Evolutionary conservation across 352 stramenopile species (phyloP).

Genomic region (Hyaloperonospora brassicae): DNA sequence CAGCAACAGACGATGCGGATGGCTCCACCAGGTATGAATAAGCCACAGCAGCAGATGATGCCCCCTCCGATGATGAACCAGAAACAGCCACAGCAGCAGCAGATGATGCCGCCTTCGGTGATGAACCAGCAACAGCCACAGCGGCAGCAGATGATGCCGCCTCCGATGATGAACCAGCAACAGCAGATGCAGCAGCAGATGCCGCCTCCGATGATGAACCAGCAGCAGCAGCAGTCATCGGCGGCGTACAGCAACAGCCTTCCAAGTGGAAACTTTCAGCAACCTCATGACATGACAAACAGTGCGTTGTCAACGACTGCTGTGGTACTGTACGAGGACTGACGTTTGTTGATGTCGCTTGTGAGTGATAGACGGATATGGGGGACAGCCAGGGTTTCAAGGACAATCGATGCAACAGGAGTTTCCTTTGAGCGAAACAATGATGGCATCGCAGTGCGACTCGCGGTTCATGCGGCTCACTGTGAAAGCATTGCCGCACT

Average conservation of each 20-base stretch:
- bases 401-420: constrained; percentile 44
- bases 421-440: constrained; percentile 51
- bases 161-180: constrained; percentile 1
- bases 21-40: constrained; percentile 1
- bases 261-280: constrained; percentile 78
- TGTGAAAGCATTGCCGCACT: constrained; percentile 68
- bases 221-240: background rate
- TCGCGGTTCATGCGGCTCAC: constrained; percentile 79
- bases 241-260: constrained; percentile 30
- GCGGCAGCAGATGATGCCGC: background rate
- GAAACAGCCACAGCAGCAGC: constrained; percentile 10
- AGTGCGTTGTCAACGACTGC: constrained; percentile 26
- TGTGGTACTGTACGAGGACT: constrained; percentile 4
- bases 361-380: constrained; percentile 43
- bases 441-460: constrained; percentile 68
- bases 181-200: background rate
- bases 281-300: constrained; percentile 64
- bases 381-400: constrained; percentile 33
- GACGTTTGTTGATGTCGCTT: constrained; percentile 2
- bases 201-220: background rate
- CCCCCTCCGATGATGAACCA: constrained; percentile 13
- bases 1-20: background rate
- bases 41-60: constrained; percentile 7
- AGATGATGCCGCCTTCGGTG: background rate
- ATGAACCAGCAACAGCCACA: constrained; percentile 15